Base-by-base conservation (phyloP, 2,329 filamentous ascomycete genomes). In the Microascus cirrosus region DNA sequence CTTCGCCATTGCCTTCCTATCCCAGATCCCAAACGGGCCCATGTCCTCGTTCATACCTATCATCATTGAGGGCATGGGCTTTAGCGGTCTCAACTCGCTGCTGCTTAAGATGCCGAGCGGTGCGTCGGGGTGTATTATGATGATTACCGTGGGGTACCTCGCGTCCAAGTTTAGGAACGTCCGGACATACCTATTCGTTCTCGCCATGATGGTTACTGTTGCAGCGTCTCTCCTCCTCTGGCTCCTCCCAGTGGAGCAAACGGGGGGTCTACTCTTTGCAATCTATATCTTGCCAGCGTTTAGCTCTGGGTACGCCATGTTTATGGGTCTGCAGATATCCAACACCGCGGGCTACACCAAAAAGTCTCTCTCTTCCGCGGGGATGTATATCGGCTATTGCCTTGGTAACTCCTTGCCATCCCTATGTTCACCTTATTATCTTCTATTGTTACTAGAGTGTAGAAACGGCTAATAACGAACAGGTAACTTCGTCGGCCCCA, bases 21-120 rank as follows among this genome's bases (percentile, higher is more conserved):
- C 68, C 60, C 72, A 74, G 68, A 70, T 76, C 52, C 70, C 73
- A 20, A 76, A 76, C 55, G 74, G 71, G 0, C 72, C 73, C 5
- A 72, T 76, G 22, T 73, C 72, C 1, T 74, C 73, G 1, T 77
- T 77, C 58, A 68, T 68, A 0, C 71, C 73, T 4, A 74, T 77
- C 42, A 75, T 77, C 58, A 74, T 77, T 61, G 67, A 71, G n/a
- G 70, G 70, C 1, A 71, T 77, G 32, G 75, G 75, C 2, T 77
- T 74, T 61, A 71, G 63, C 54, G 68, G 69, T 0, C 67, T 77
- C 11, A 70, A 75, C 60, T 74, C 73, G 0, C 63, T 77, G 0
- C 68, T 78, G 0, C 65, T 78, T 1, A 64, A 68, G 24, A 73
- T 75, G 62, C 73, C 73, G 3, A 66, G 67, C 0, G 75, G 76